These are phyloP conservation scores for Xylariales sp. DNA, from an alignment of 2,329 filamentous ascomycete genomes.

Conservation along the genomic window DNA sequence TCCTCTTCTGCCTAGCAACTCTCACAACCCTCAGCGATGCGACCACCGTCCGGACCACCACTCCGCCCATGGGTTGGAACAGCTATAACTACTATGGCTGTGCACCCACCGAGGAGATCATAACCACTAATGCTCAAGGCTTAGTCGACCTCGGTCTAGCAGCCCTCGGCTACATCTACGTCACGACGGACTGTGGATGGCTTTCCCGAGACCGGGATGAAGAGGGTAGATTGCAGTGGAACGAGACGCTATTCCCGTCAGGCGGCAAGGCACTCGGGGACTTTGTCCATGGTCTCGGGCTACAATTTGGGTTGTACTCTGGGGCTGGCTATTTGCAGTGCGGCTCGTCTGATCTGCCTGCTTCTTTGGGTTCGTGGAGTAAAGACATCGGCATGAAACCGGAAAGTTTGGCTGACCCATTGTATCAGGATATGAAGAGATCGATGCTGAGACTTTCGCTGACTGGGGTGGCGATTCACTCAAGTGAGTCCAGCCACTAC, in stretches of 20 bases:
- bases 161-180: conserved; percentile 49
- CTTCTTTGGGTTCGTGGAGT: conserved; percentile 33
- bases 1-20: no score
- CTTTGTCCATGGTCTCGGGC: conserved; percentile 40
- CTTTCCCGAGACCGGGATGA: conserved; percentile 31
- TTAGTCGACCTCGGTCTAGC: conserved; percentile 47
- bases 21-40: no score
- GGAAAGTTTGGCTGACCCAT: neutral
- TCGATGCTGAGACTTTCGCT: conserved; percentile 35
- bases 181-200: conserved; percentile 59
- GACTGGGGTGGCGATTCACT: conserved; percentile 43
- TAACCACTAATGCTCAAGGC: conserved; percentile 47
- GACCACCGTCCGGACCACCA: conserved; percentile 19
- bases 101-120: conserved; percentile 40
- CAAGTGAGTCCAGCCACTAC: conserved; percentile 35
- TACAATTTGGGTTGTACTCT: conserved; percentile 53
- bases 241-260: conserved; percentile 44
- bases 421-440: conserved; percentile 34
- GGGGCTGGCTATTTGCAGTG: conserved; percentile 42
- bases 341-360: conserved; percentile 36
- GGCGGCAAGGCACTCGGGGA: conserved; percentile 44
- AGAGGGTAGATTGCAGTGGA: conserved; percentile 45
- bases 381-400: neutral
- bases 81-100: conserved; percentile 54
- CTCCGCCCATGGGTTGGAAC: conserved; percentile 51